Evolutionary conservation across 2,329 filamentous ascomycete genomes (phyloP).

Genomic region (Penicillium nordicum): DNA sequence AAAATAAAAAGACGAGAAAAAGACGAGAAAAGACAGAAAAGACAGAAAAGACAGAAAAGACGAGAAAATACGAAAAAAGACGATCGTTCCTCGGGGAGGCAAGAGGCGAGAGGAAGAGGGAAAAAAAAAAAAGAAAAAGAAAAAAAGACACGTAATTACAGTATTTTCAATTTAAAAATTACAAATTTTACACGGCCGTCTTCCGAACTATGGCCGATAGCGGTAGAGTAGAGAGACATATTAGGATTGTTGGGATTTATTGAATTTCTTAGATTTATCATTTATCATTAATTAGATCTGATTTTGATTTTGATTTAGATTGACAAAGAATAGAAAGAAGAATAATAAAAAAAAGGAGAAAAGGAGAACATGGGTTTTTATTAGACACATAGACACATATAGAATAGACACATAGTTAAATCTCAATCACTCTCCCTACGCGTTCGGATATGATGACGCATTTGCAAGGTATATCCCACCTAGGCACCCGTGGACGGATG

Average conservation of each 20-base stretch:
- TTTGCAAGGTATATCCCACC: not conserved
- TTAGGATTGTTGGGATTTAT: not conserved
- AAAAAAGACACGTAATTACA: conserved; percentile 6
- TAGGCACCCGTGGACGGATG: not conserved
- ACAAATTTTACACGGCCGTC: conserved; percentile 6
- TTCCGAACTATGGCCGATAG: conserved; percentile 13
- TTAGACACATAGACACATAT: not conserved
- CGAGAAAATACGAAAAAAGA: conserved; percentile 18
- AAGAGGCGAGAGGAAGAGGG: conserved; percentile 20
- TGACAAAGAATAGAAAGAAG: not conserved
- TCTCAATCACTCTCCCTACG: not conserved
- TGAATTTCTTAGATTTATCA: not conserved
- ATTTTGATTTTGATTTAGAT: not conserved
- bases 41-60: conserved; percentile 12
- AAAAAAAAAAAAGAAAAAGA: conserved; percentile 4
- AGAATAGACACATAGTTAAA: not conserved
- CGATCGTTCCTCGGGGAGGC: conserved; percentile 26
- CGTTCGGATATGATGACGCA: conserved; percentile 6
- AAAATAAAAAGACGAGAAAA: not conserved
- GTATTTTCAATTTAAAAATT: not conserved
- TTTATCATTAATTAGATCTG: not conserved
- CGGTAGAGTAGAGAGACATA: not conserved
- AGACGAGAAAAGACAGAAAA: conserved; percentile 2
- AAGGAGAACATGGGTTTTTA: not conserved
- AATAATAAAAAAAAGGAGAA: not conserved